Evolutionary conservation across 805 yeast species (phyloP), one percentile per base, ranked within the genome.

Genomic region (Pichia manshurica): DNA sequence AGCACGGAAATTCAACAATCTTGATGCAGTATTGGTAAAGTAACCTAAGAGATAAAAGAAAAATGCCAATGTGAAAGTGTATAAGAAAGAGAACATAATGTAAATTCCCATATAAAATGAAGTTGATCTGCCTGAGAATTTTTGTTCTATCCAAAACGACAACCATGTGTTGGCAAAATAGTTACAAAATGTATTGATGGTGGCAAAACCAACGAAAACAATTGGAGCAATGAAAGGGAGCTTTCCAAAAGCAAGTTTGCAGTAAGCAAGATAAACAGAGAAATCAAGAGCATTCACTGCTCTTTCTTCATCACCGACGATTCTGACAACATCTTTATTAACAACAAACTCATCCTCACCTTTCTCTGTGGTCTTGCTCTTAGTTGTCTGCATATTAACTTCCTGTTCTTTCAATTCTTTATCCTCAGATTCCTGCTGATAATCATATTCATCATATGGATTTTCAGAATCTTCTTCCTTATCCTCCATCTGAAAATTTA

Each of bases 141-240:
- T 78, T 44, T 70, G 51, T 17, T 71, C 73, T 5, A 82, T 72
- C 96, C 96, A 88, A 64, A 83, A 88, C 1, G 95, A 82, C 50
- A 89, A 71, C 95, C 95, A 86, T 17, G 83, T 80, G 60, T 81
- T 83, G 39, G 84, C 74, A 58, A 83, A 80, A 40, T 82, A 62
- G 48, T 69, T 71, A 51, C 74, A 69, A 61, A 81, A 82, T 1
- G 77, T 74, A 42, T 74, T 68, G 15, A 73, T 42, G 7, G 52
- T 49, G 41, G 62, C 54, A 32, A 53, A 22, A 3, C 42, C 10
- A 1, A 61, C 5, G 2, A 64, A 49, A 34, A 65, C 63, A 6
- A 60, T 46, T 42, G 66, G 71, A 32, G 59, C 60, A 46, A 59
- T 63, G 38, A 54, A 42, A 44, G 62, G 74, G 52, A 66, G 66